Conservation (phyloP, 352 stramenopile species). For the Phytophthora pseudosyringae region DNA sequence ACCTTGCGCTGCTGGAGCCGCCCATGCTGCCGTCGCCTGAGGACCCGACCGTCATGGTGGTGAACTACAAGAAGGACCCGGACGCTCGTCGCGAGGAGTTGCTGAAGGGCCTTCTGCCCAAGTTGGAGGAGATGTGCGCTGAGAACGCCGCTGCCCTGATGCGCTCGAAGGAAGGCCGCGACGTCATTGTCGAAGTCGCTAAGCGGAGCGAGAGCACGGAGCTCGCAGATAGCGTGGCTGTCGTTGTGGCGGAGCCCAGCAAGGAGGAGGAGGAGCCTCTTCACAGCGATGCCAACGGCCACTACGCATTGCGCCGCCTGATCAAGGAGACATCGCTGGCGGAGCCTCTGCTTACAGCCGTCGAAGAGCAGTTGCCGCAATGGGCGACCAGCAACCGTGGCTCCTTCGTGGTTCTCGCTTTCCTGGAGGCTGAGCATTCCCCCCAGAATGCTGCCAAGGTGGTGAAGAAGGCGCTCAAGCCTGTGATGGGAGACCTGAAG, state of each 20-base stretch:
- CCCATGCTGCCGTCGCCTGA: slow-evolving; percentile 77
- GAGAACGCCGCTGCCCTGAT: slow-evolving; percentile 68
- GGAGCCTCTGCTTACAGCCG: slow-evolving; percentile 58
- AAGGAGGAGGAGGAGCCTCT: slow-evolving; percentile 59
- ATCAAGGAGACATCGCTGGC: slow-evolving; percentile 78
- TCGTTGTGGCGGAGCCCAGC: slow-evolving; percentile 46
- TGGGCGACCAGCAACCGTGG: slow-evolving; percentile 82
- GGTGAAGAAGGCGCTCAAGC: slow-evolving; percentile 70
- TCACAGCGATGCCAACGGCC: slow-evolving; percentile 74
- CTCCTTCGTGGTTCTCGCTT: slow-evolving; percentile 85
- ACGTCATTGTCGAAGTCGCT: slow-evolving; percentile 84
- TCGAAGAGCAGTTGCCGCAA: slow-evolving; percentile 45
- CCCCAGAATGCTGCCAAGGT: slow-evolving; percentile 53
- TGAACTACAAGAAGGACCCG: slow-evolving; percentile 92
- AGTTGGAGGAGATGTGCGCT: slow-evolving; percentile 81
- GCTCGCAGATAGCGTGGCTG: slow-evolving; percentile 51
- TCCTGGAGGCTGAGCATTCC: slow-evolving; percentile 74
- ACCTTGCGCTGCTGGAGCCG: slow-evolving; percentile 72
- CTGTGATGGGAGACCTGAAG: slow-evolving; percentile 58
- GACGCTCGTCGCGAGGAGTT: slow-evolving; percentile 76
- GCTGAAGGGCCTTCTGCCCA: slow-evolving; percentile 77
- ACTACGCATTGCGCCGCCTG: slow-evolving; percentile 74
- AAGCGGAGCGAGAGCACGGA: slow-evolving; percentile 66
- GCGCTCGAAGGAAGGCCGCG: slow-evolving; percentile 81
- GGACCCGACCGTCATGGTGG: slow-evolving; percentile 58